A percentile compares a stretch with the other conserved stretches of the same genome.
Evolutionary conservation across 23 red algal species (phyloP).

Genomic region (Gracilaria domingensis): DNA sequence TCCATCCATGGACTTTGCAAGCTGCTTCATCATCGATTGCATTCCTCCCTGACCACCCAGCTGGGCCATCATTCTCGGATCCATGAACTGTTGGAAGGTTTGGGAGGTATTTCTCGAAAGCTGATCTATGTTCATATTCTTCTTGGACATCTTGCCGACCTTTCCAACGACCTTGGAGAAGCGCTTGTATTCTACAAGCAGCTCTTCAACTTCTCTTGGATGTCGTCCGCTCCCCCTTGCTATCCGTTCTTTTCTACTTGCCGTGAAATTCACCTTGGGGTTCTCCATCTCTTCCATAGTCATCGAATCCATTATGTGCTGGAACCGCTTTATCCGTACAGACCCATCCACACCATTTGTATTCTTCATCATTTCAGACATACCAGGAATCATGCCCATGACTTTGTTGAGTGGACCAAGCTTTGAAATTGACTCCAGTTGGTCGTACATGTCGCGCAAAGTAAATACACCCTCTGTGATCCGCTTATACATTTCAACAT

Average conservation of each 20-base stretch:
- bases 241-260: conserved; percentile 83
- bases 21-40: conserved; percentile 95
- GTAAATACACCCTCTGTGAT: conserved; percentile 93
- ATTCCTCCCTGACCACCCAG: conserved; percentile 87
- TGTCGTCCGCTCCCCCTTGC: conserved; percentile 87
- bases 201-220: conserved; percentile 83
- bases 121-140: conserved; percentile 79
- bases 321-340: conserved; percentile 82
- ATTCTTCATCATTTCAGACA: conserved; percentile 91
- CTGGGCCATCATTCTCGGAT: conserved; percentile 94
- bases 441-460: conserved; percentile 94
- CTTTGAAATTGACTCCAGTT: conserved; percentile 82
- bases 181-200: conserved; percentile 89
- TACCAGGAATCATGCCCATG: conserved; percentile 95
- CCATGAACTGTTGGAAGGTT: conserved; percentile 88
- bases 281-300: conserved; percentile 93
- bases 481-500: conserved; percentile 91
- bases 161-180: conserved; percentile 87
- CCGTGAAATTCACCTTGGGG: conserved; percentile 80
- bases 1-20: conserved; percentile 71
- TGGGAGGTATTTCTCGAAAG: conserved; percentile 78
- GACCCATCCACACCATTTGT: conserved; percentile 87
- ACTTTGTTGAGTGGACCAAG: conserved; percentile 98
- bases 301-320: conserved; percentile 97
- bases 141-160: conserved; percentile 95